Percentiles rank a stretch among this genome's conserved stretches.
Conservation (phyloP, 306 rosid genomes). For the Sophora flavescens region DNA sequence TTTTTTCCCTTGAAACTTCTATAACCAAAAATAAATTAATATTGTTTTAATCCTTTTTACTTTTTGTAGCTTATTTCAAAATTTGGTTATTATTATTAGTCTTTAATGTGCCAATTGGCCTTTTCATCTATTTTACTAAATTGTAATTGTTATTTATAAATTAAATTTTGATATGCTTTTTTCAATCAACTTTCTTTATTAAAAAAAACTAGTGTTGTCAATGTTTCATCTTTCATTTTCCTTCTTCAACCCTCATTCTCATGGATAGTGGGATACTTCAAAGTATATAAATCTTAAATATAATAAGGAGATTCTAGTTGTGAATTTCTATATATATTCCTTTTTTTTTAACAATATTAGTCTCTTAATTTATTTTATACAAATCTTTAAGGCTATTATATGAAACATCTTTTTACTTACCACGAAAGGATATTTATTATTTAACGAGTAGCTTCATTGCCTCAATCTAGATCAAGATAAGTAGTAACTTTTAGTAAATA, state of each 20-base stretch:
- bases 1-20: too few species aligned
- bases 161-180: neutral
- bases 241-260: neutral
- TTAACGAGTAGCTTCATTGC: neutral
- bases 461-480: neutral
- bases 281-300: neutral
- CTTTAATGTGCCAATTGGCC: too few species aligned
- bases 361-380: neutral
- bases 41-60: too few species aligned
- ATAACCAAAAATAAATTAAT: too few species aligned
- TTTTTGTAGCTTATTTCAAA: too few species aligned
- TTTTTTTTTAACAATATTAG: neutral
- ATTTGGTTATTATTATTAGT: too few species aligned
- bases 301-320: slow-evolving; percentile 15
- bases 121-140: too few species aligned
- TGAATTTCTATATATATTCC: slow-evolving; percentile 23
- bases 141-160: neutral
- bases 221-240: neutral
- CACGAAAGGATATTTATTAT: neutral
- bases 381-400: neutral
- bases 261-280: neutral
- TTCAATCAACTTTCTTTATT: slow-evolving; percentile 2
- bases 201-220: neutral
- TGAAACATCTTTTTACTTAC: neutral
- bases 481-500: neutral